These are phyloP conservation scores for Kappamyces sp. DNA, from an alignment of 192 early-diverging fungal genomes.

Conservation along the genomic window DNA sequence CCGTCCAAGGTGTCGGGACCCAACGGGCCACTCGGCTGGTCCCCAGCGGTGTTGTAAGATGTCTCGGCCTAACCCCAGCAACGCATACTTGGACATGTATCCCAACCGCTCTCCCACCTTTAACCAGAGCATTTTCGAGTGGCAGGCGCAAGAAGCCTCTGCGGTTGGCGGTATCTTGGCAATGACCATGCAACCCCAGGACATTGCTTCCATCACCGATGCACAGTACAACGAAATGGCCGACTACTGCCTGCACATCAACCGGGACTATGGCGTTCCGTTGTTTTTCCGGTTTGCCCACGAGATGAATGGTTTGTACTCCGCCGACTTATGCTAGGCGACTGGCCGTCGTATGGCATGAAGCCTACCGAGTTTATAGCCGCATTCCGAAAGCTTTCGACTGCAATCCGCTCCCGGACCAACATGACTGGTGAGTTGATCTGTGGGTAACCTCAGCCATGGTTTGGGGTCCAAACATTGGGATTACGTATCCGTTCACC, in stretches of 20 bases:
- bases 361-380: conserved; percentile 23
- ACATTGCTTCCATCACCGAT: conserved; percentile 14
- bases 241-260: conserved; percentile 16
- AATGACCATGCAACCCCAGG: conserved; percentile 14
- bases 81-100: conserved; percentile 27
- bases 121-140: conserved; percentile 16
- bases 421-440: conserved; percentile 35
- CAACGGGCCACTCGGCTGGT: too few relatives aligned
- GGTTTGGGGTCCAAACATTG: conserved; percentile 45
- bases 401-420: conserved; percentile 25
- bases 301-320: conserved; percentile 40
- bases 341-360: conserved; percentile 26
- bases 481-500: conserved; percentile 34
- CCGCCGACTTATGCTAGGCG: conserved; percentile 10
- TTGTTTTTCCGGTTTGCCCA: conserved; percentile 39
- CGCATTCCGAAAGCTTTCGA: conserved; percentile 26
- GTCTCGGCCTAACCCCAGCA: conserved; percentile 16
- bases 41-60: too few relatives aligned
- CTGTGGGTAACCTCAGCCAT: conserved; percentile 25
- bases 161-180: background rate
- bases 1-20: too few relatives aligned
- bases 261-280: conserved; percentile 27
- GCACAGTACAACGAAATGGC: conserved; percentile 21
- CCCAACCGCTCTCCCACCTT: conserved; percentile 5
- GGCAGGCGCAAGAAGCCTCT: conserved; percentile 31